phyloP scores from a whole-genome alignment of 2,329 filamentous ascomycete genomes.

The Parafenestella ontariensis region DNA sequence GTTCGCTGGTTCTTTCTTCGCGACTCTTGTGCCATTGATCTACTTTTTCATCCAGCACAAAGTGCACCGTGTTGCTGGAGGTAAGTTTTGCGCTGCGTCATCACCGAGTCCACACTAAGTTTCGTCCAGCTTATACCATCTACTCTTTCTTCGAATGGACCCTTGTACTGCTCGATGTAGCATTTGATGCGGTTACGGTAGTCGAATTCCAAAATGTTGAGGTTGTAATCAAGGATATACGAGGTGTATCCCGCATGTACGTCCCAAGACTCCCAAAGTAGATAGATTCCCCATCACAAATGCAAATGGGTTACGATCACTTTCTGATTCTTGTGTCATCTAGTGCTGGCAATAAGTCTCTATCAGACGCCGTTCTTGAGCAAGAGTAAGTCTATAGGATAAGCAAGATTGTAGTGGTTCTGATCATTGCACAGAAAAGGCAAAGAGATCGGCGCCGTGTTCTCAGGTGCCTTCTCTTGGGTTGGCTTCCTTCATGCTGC shows the following conservation, averaged over 20 bases:
- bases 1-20: slow-evolving; percentile 84
- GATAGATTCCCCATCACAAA: slow-evolving; percentile 55
- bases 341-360: slow-evolving; percentile 57
- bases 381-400: slow-evolving; percentile 69
- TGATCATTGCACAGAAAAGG: slow-evolving; percentile 67
- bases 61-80: slow-evolving; percentile 90
- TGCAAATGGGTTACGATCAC: slow-evolving; percentile 42
- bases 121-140: slow-evolving; percentile 80
- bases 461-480: slow-evolving; percentile 76
- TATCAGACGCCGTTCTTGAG: slow-evolving; percentile 62
- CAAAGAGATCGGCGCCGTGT: slow-evolving; percentile 73
- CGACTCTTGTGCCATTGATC: slow-evolving; percentile 84
- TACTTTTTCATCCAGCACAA: slow-evolving; percentile 99
- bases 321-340: slow-evolving; percentile 44
- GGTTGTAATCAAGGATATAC: slow-evolving; percentile 84
- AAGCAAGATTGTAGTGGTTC: slow-evolving; percentile 3
- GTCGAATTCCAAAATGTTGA: slow-evolving; percentile 92
- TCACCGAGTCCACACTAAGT: slow-evolving; percentile 26
- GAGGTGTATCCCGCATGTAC: slow-evolving; percentile 96
- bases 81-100: slow-evolving; percentile 61
- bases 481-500: slow-evolving; percentile 77
- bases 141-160: slow-evolving; percentile 99
- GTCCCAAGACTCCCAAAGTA: slow-evolving; percentile 95
- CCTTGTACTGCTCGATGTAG: slow-evolving; percentile 92
- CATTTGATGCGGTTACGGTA: slow-evolving; percentile 92